These are phyloP conservation scores for Pholiota adiposa DNA, from an alignment of 1,284 basidiomycete species.

Conservation along the genomic window DNA sequence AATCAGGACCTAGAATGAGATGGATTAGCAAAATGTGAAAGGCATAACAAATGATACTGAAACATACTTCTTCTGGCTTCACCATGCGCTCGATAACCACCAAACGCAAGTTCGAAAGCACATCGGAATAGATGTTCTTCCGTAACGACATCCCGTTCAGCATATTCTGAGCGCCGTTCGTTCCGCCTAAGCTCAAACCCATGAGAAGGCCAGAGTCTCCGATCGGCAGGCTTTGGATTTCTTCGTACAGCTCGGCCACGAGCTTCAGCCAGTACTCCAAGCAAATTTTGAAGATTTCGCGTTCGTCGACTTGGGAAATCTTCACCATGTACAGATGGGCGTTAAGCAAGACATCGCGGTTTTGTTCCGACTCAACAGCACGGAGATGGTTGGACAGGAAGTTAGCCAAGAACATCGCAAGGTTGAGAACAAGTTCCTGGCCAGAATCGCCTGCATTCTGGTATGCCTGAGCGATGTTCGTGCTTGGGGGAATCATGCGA, in stretches of 20 bases:
- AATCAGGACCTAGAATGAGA: constrained; percentile 77
- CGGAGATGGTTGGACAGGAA: constrained; percentile 93
- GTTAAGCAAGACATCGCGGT: constrained; percentile 93
- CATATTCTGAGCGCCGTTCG: constrained; percentile 64
- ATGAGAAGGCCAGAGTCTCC: constrained; percentile 94
- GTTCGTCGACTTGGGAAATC: constrained; percentile 97
- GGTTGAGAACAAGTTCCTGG: constrained; percentile 97
- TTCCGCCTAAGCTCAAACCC: constrained; percentile 85
- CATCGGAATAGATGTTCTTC: constrained; percentile 95
- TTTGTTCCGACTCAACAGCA: constrained; percentile 89
- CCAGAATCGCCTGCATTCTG: constrained; percentile 90
- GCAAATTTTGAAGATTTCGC: constrained; percentile 99
- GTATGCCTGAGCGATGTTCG: constrained; percentile 94
- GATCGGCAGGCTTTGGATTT: constrained; percentile 91
- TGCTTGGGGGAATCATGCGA: constrained; percentile 96
- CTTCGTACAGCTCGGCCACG: constrained; percentile 98
- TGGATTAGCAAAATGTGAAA: neutral
- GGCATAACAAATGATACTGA: neutral
- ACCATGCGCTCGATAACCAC: constrained; percentile 99
- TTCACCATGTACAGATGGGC: constrained; percentile 99
- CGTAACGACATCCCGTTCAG: constrained; percentile 81
- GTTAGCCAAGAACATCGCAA: constrained; percentile 96
- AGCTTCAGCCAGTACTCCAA: constrained; percentile 99
- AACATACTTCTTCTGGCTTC: constrained; percentile 94
- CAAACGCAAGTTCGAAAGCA: constrained; percentile 92